A percentile compares a stretch with the other conserved stretches of the same genome.
Conservation (phyloP, 2,329 filamentous ascomycete species). For the Neurospora crassa region DNA sequence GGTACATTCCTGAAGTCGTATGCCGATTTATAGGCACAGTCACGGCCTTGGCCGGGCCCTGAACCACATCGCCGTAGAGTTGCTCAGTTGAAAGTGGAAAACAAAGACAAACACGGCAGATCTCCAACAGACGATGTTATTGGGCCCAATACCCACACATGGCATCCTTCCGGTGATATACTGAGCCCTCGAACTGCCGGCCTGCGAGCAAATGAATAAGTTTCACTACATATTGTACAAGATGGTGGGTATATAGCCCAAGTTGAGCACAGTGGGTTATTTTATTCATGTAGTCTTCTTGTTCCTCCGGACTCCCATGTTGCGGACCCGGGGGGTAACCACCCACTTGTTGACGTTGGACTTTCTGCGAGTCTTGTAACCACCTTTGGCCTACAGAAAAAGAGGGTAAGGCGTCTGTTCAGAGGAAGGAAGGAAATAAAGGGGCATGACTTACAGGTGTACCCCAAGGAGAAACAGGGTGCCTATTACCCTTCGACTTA, state of each 20-base stretch:
- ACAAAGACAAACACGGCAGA: not conserved
- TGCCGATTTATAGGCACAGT: not conserved
- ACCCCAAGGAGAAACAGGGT: slow-evolving; percentile 95
- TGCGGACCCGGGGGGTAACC: slow-evolving; percentile 71
- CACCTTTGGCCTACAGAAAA: slow-evolving; percentile 56
- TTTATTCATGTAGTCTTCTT: slow-evolving; percentile 36
- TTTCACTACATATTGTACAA: slow-evolving; percentile 23
- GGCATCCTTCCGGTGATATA: not conserved
- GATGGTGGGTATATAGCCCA: slow-evolving; percentile 6
- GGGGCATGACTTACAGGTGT: slow-evolving; percentile 60
- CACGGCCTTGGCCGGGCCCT: not conserved
- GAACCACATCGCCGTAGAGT: not conserved
- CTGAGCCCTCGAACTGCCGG: not conserved
- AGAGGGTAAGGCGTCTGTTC: slow-evolving; percentile 20
- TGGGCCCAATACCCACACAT: not conserved
- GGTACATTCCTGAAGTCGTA: not conserved
- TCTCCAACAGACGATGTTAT: not conserved
- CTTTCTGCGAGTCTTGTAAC: slow-evolving; percentile 85
- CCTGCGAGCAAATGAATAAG: slow-evolving; percentile 1
- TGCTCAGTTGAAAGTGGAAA: not conserved
- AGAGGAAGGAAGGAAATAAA: not conserved
- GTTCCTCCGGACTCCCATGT: slow-evolving; percentile 78
- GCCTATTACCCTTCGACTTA: slow-evolving; percentile 96
- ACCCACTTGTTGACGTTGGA: slow-evolving; percentile 88
- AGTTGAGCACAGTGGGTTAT: slow-evolving; percentile 9